Base-by-base conservation (phyloP, 164 flowering plant genomes). In the Chimonanthus salicifolius region DNA sequence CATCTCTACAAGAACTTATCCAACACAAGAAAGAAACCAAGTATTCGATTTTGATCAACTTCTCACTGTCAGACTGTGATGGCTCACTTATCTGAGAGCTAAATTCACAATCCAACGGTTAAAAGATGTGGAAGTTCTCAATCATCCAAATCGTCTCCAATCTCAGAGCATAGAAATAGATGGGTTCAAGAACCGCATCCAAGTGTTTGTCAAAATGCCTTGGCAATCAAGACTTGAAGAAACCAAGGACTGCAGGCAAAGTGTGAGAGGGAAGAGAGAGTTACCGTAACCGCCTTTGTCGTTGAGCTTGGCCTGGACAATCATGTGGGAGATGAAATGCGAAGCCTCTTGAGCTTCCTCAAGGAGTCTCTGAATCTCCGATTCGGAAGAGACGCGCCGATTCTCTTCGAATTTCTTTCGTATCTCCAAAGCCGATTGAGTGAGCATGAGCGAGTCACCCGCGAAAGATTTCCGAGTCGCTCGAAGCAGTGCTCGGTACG, bases 291-390 rank as follows among this genome's bases (percentile, higher is more conserved):
- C 88, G 66, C 97, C 97, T 2, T 83, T 78, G 2, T 83, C 72
- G 72, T 86, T 92, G 81, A 86, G 90, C 72, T 84, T 84, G 76
- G 98, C 97, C 74, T 92, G 97, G 75, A 94, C 94, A 77, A 92
- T 89, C 94, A 89, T 92, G 86, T 78, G 89, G 77, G 95, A 77
- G 74, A 94, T 85, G 88, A 92, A 94, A 47, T 84, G 69, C 6
- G 94, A 80, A 63, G 98, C 98, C 73, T 90, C 89, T 5, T 82
- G 82, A 64, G 98, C 98, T n/a, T 92, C 90, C 2, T 84, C 93
- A 6, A 90, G 81, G 66, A 84, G 92, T 62, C 78, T 81, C 62
- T 74, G 75, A 64, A 92, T 83, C 77, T 92, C 92, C 8, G 85
- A 11, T 44, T 84, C 87, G 18, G 92, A 86, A 3, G 85, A 70